phyloP scores from a whole-genome alignment of 169 alveolate species.

The Plasmodium chabaudi region DNA sequence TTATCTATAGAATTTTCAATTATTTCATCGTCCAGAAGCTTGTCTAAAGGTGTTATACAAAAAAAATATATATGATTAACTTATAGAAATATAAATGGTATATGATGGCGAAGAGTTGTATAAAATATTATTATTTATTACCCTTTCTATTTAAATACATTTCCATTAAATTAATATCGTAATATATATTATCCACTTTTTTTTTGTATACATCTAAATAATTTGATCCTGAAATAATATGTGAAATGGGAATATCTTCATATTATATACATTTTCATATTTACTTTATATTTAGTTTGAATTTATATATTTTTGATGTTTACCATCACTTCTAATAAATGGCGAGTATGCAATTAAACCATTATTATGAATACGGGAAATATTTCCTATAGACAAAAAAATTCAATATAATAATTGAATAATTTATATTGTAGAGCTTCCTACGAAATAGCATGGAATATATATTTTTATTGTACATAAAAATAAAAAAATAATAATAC shows the following conservation, averaged over 20 bases:
- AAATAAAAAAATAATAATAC: conserved; percentile 16
- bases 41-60: conserved; percentile 16
- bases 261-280: conserved; percentile 10
- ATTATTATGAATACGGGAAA: conserved; percentile 44
- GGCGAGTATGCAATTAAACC: conserved; percentile 74
- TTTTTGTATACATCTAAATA: conserved; percentile 68
- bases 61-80: not conserved
- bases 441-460: not conserved
- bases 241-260: not conserved
- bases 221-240: conserved; percentile 47
- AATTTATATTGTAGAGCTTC: not conserved
- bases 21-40: conserved; percentile 12
- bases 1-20: conserved; percentile 57
- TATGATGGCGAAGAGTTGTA: too few relatives aligned
- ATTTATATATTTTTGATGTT: not conserved
- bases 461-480: not conserved
- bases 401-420: conserved; percentile 8
- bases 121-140: not conserved
- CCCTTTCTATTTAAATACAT: conserved; percentile 26
- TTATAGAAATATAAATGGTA: too few relatives aligned
- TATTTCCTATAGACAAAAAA: conserved; percentile 21
- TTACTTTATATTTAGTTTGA: conserved; percentile 8
- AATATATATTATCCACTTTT: conserved; percentile 53
- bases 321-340: conserved; percentile 77
- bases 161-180: conserved; percentile 36